Conservation (phyloP, 176 grass and related monocot genomes). For the Bonia amplexicaulis region DNA sequence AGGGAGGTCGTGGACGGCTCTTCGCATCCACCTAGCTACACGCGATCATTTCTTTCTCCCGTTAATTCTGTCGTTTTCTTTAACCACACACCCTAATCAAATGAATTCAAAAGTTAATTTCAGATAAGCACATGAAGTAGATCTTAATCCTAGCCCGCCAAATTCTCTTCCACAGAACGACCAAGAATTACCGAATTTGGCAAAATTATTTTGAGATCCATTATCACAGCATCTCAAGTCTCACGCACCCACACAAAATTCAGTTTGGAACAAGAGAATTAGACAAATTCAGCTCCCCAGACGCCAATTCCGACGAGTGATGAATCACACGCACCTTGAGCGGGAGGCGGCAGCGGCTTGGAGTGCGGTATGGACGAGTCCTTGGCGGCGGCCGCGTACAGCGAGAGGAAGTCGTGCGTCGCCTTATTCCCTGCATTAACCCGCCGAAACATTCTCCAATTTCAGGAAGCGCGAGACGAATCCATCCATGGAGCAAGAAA, state of each 20-base stretch:
- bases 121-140: background rate
- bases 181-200: background rate
- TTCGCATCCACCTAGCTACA: background rate
- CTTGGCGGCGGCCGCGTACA: constrained; percentile 49
- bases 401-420: constrained; percentile 85
- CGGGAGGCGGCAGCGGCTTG: constrained; percentile 34
- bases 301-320: background rate
- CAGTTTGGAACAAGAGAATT: background rate
- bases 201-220: background rate
- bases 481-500: background rate
- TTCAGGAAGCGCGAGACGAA: background rate
- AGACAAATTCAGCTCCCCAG: background rate
- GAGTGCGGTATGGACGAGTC: constrained; percentile 48
- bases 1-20: constrained; percentile 29
- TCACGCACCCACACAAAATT: too few species aligned
- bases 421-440: constrained; percentile 62
- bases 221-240: background rate
- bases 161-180: too few species aligned
- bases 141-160: background rate
- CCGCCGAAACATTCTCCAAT: background rate
- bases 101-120: background rate
- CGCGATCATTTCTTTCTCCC: constrained; percentile 23
- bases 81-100: background rate
- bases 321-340: constrained; percentile 46
- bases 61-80: constrained; percentile 25